Evolutionary conservation across 495 filamentous ascomycete genomes (phyloP).

Genomic region (Platismatia glauca): DNA sequence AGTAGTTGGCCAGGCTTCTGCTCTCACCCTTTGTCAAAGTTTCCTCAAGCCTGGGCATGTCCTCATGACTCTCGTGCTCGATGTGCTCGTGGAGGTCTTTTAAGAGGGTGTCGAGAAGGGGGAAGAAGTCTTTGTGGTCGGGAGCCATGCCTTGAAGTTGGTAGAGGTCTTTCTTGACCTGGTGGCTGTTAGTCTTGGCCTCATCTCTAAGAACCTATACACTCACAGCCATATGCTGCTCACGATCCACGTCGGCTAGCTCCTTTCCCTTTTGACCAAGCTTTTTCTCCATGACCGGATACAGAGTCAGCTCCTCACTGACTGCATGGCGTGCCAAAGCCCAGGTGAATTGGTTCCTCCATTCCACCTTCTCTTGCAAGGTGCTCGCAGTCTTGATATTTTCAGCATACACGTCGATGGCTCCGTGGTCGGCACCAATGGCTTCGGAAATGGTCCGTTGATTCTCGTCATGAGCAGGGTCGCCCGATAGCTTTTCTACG

Average conservation of each 20-base stretch:
- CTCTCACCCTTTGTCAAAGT: constrained; percentile 24
- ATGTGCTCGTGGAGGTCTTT: constrained; percentile 15
- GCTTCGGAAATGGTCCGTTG: constrained; percentile 40
- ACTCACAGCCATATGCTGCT: constrained; percentile 47
- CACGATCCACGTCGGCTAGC: constrained; percentile 51
- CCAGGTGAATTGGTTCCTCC: constrained; percentile 63
- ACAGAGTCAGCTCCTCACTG: constrained; percentile 61
- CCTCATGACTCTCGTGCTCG: constrained; percentile 13
- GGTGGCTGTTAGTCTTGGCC: background rate
- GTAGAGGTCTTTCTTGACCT: constrained; percentile 19
- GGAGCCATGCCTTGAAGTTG: constrained; percentile 13
- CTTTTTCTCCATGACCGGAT: constrained; percentile 56
- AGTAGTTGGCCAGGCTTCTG: constrained; percentile 19
- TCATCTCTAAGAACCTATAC: constrained; percentile 4
- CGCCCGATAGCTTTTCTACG: background rate
- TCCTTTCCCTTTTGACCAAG: constrained; percentile 40
- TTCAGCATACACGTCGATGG: constrained; percentile 50
- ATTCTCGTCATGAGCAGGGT: background rate
- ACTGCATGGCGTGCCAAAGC: constrained; percentile 58
- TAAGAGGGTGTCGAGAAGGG: constrained; percentile 13
- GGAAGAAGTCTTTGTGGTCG: constrained; percentile 6
- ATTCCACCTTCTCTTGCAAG: constrained; percentile 41
- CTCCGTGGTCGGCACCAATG: constrained; percentile 55
- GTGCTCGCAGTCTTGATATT: constrained; percentile 44
- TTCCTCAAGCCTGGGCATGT: constrained; percentile 18